Conservation (phyloP, 805 yeast genomes). For the Isabelozyma rhagii region DNA sequence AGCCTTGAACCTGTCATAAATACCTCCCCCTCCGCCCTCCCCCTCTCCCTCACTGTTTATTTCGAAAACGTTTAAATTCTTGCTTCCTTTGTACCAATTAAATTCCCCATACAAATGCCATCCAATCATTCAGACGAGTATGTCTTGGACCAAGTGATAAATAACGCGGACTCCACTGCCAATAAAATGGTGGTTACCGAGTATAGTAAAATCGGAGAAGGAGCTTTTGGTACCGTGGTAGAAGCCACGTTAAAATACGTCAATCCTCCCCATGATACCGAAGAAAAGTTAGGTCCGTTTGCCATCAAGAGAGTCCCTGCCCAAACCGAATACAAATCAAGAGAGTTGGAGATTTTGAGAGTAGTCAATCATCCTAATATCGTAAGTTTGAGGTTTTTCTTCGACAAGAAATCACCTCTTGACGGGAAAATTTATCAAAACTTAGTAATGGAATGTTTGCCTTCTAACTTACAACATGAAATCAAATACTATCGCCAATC, state of each 20-base stretch:
- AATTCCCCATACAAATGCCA: not conserved
- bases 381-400: conserved; percentile 64
- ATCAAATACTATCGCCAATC: conserved; percentile 65
- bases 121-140: conserved; percentile 24
- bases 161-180: conserved; percentile 50
- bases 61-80: too few species aligned
- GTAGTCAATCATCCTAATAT: conserved; percentile 79
- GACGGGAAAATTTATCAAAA: conserved; percentile 74
- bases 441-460: conserved; percentile 83
- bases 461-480: conserved; percentile 75
- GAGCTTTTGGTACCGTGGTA: conserved; percentile 83
- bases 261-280: conserved; percentile 10
- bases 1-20: not conserved
- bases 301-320: conserved; percentile 86
- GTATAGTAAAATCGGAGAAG: conserved; percentile 75
- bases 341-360: conserved; percentile 76
- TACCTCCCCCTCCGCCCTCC: not conserved
- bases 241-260: conserved; percentile 56
- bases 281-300: conserved; percentile 71
- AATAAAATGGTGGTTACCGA: conserved; percentile 69
- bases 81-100: too few species aligned
- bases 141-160: conserved; percentile 47
- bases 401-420: conserved; percentile 54
- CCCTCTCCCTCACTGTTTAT: not conserved
- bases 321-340: conserved; percentile 78